These are phyloP conservation scores for Luffa acutangula DNA, from an alignment of 306 rosid genomes.

Conservation along the genomic window DNA sequence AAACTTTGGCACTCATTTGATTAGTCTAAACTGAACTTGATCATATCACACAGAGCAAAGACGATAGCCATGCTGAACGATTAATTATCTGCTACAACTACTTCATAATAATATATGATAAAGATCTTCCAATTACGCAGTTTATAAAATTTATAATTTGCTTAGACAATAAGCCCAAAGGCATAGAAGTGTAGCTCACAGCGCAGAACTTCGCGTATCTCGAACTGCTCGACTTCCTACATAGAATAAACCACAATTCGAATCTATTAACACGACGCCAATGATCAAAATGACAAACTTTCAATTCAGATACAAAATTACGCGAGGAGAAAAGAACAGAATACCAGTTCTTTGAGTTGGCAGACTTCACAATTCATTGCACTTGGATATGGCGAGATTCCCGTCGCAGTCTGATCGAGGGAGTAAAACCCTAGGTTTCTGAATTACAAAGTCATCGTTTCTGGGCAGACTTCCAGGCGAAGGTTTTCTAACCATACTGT, in stretches of 20 bases:
- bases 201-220: constrained; percentile 89
- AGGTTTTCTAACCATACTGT: neutral
- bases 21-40: neutral
- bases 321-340: neutral
- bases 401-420: neutral
- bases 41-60: neutral
- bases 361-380: constrained; percentile 92
- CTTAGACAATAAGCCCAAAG: neutral
- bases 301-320: neutral
- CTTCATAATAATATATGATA: neutral
- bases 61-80: neutral
- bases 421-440: neutral
- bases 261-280: neutral
- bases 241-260: neutral
- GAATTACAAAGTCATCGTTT: neutral
- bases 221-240: constrained; percentile 82
- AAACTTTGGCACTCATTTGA: neutral
- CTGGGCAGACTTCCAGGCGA: neutral
- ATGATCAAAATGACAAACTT: neutral
- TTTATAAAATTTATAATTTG: neutral
- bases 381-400: neutral
- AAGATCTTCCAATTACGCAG: neutral
- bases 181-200: constrained; percentile 29
- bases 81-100: neutral
- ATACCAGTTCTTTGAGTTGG: constrained; percentile 87